Percentiles rank a stretch among this genome's conserved stretches.
Conservation (phyloP, 1,284 basidiomycete species). For the Omphalotus olearius region DNA sequence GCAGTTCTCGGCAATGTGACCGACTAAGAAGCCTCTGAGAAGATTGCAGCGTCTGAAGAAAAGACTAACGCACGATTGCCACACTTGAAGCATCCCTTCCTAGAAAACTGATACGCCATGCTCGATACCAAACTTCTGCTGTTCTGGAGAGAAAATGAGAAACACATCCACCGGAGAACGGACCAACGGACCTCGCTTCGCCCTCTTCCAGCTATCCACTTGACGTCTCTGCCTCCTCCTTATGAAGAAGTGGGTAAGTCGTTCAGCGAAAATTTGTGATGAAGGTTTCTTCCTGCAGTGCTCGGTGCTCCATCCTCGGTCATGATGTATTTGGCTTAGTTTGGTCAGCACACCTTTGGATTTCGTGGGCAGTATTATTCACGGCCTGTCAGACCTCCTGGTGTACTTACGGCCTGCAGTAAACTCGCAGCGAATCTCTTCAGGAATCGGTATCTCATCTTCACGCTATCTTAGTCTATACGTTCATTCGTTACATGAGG, state of each 20-base stretch:
- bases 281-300: background rate
- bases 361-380: too few relatives aligned
- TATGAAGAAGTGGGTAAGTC: constrained; percentile 28
- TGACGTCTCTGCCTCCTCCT: constrained; percentile 45
- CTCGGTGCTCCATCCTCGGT: too few relatives aligned
- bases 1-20: constrained; percentile 89
- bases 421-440: too few relatives aligned
- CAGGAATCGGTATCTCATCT: too few relatives aligned
- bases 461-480: too few relatives aligned
- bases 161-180: background rate
- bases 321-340: too few relatives aligned
- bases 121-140: constrained; percentile 26
- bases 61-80: constrained; percentile 62
- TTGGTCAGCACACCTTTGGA: too few relatives aligned
- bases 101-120: constrained; percentile 77
- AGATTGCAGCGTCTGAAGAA: constrained; percentile 12
- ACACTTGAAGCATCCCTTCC: constrained; percentile 86
- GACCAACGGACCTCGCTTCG: constrained; percentile 14
- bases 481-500: too few relatives aligned
- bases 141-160: constrained; percentile 16
- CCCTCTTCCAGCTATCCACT: constrained; percentile 44
- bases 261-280: constrained; percentile 2
- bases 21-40: constrained; percentile 47
- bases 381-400: too few relatives aligned
- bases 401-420: too few relatives aligned